These are phyloP conservation scores for Euphorbia celastroides DNA, from an alignment of 441 rosid species.

Conservation along the genomic window DNA sequence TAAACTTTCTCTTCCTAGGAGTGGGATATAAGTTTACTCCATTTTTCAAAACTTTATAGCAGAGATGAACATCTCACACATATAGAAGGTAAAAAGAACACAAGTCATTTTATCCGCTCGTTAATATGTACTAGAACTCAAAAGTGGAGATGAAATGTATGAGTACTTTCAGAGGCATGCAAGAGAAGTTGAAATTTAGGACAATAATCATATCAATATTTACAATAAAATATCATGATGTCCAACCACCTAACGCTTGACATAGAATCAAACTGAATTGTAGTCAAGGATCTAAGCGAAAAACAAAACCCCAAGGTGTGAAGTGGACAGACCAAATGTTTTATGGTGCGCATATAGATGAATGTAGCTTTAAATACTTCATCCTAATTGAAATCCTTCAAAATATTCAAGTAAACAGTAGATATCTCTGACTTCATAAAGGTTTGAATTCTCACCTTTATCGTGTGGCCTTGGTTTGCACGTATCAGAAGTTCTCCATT, in stretches of 20 bases:
- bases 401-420: background rate
- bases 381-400: background rate
- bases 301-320: background rate
- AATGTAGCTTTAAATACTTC: background rate
- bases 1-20: background rate
- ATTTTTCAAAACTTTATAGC: background rate
- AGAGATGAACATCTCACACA: background rate
- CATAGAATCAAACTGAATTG: background rate
- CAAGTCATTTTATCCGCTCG: background rate
- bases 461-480: slow-evolving; percentile 92
- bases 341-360: background rate
- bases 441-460: slow-evolving; percentile 40
- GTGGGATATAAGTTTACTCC: background rate
- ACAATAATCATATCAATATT: background rate
- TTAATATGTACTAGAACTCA: background rate
- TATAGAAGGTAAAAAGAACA: background rate
- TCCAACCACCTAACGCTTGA: background rate
- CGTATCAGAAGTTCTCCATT: slow-evolving; percentile 70
- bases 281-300: background rate
- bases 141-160: background rate
- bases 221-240: background rate
- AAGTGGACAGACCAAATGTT: background rate
- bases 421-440: background rate
- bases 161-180: background rate
- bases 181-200: too few species aligned